Base-by-base conservation (phyloP, 2,329 filamentous ascomycete genomes). In the Sporothrix brasiliensis region DNA sequence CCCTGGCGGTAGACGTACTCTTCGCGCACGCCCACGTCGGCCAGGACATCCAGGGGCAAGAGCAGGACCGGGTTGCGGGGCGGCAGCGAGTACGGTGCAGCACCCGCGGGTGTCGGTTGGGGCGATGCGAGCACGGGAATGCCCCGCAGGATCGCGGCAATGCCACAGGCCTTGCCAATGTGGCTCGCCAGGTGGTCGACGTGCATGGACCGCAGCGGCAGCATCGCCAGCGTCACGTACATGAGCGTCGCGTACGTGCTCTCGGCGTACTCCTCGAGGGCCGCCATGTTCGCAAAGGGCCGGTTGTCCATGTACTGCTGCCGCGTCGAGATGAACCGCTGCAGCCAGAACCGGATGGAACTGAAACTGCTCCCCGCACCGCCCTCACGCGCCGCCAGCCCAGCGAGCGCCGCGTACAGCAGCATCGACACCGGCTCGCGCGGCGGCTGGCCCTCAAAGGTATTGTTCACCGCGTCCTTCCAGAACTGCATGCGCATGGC, bases 401-500 rank as follows among this genome's bases (percentile, higher is more conserved):
- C 85, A 7, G 86, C 83, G 19, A 96, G 85, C 27, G 91, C 91
- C 70, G 89, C 87, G 73, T 92, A 86, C 1, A 99, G 85, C 5
- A 98, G 84, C 41, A 97, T 87, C 71, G 94, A 94, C 54, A 97
- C 92, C 27, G 95, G 95, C 78, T 99, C 94, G 76, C 93, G 92
- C 1, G 94, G 93, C 1, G 95, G 94, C 0, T 84, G 83, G 44
- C 91, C 91, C 13, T 73, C 70, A 72, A 97, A 91, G 1, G 92
- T 91, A 72, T 90, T 89, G 69, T 90, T 87, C 67, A 99, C 83
- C 4, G 92, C 89, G 75, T 98, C 94, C 66, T 92, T 88, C 92
- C 95, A 98, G 83, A 98, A 98, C 79, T 97, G 92, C 80, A 97
- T 90, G 74, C 95, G 93, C 85, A 98, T 89, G 68, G 90, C 85